These are phyloP conservation scores for Venturia pyrina DNA, from an alignment of 2,329 filamentous ascomycete genomes.

Conservation along the genomic window DNA sequence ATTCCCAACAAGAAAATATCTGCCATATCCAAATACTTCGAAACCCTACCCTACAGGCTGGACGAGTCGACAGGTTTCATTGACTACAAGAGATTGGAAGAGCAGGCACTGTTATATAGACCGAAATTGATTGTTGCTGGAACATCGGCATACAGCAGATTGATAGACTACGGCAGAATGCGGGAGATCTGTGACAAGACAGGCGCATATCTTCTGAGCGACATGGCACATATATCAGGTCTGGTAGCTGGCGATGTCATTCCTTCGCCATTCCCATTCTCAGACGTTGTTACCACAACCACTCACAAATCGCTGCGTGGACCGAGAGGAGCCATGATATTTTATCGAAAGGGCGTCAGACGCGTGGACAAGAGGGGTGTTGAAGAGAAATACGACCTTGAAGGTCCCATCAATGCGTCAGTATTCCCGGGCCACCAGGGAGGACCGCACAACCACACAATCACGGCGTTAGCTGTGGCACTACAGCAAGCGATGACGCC, in stretches of 20 bases:
- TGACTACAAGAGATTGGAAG: slow-evolving; percentile 87
- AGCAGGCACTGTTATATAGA: slow-evolving; percentile 83
- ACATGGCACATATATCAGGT: slow-evolving; percentile 98
- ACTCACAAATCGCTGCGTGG: slow-evolving; percentile 99
- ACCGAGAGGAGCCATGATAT: slow-evolving; percentile 98
- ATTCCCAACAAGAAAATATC: slow-evolving; percentile 79
- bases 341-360: slow-evolving; percentile 95
- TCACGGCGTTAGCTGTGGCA: slow-evolving; percentile 89
- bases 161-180: slow-evolving; percentile 96
- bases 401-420: slow-evolving; percentile 95
- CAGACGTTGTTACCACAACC: slow-evolving; percentile 95
- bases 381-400: slow-evolving; percentile 88
- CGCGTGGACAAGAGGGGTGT: slow-evolving; percentile 83
- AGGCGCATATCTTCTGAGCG: slow-evolving; percentile 87
- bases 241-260: slow-evolving; percentile 89
- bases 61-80: slow-evolving; percentile 87
- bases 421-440: slow-evolving; percentile 99
- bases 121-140: slow-evolving; percentile 95
- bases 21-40: slow-evolving; percentile 96
- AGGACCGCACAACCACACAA: slow-evolving; percentile 98
- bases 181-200: slow-evolving; percentile 89
- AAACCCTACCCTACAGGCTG: slow-evolving; percentile 94
- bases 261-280: slow-evolving; percentile 82
- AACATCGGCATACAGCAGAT: slow-evolving; percentile 94
- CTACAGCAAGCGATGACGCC: slow-evolving; percentile 84